Conservation (phyloP, 2,329 filamentous ascomycete genomes). For the Diaporthe longicolla region DNA sequence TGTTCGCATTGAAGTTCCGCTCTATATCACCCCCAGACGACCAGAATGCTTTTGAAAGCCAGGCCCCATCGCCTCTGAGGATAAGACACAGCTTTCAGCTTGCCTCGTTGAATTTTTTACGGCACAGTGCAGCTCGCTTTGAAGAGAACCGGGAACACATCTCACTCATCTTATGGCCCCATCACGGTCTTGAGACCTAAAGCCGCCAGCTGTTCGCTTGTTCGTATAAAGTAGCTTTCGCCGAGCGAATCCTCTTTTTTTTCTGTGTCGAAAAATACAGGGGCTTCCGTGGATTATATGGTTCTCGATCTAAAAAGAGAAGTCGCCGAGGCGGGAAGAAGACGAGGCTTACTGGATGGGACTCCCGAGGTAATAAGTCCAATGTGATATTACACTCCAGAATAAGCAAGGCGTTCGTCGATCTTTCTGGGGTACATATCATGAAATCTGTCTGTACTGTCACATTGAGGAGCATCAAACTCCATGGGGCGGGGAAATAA, state of each 20-base stretch:
- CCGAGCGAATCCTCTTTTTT: background rate
- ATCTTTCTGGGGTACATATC: conserved; percentile 3
- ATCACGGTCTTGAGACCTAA: background rate
- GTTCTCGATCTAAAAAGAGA: background rate
- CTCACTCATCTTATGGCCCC: background rate
- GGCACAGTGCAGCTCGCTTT: background rate
- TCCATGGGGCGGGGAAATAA: background rate
- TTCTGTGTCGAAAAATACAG: background rate
- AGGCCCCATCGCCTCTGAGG: background rate
- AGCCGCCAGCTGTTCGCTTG: too few relatives aligned
- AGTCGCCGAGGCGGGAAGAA: background rate
- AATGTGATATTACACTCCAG: too few relatives aligned
- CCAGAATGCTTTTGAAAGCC: background rate
- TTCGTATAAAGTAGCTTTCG: background rate
- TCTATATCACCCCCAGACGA: background rate
- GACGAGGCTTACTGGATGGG: background rate
- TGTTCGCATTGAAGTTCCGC: background rate
- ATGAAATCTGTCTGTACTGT: background rate
- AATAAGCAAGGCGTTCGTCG: background rate
- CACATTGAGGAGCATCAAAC: background rate
- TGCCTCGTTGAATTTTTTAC: background rate
- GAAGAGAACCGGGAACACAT: background rate
- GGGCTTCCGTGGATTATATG: background rate
- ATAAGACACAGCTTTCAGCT: too few relatives aligned
- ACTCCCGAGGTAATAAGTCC: background rate